Percentiles rank a stretch among this genome's conserved stretches.
phyloP scores from a whole-genome alignment of 805 yeast species.

The Zygosaccharomyces rouxii region DNA sequence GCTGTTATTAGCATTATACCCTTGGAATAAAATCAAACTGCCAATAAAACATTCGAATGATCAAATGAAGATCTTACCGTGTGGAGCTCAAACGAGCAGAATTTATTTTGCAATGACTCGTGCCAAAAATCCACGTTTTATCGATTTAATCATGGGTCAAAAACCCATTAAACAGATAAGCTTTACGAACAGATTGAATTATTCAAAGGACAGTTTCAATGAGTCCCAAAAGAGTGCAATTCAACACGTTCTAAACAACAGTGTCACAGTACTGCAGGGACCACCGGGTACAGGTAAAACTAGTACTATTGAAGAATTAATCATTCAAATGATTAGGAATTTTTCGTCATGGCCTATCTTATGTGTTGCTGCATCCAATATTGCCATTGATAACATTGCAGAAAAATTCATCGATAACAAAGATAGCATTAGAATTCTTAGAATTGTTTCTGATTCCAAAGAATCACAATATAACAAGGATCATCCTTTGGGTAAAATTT shows the following conservation, averaged over 20 bases:
- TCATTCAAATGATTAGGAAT: slow-evolving; percentile 51
- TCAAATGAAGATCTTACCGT: slow-evolving; percentile 47
- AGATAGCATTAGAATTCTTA: slow-evolving; percentile 44
- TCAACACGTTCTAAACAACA: slow-evolving; percentile 48
- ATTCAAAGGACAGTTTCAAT: slow-evolving; percentile 47
- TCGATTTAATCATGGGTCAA: slow-evolving; percentile 51
- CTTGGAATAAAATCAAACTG: slow-evolving; percentile 53
- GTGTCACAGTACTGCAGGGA: slow-evolving; percentile 61
- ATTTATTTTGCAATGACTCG: slow-evolving; percentile 63
- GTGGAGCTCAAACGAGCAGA: slow-evolving; percentile 58
- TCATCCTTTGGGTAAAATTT: slow-evolving; percentile 56
- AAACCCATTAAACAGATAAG: slow-evolving; percentile 51
- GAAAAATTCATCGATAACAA: slow-evolving; percentile 55
- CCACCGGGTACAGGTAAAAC: slow-evolving; percentile 86
- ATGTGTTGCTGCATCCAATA: slow-evolving; percentile 72
- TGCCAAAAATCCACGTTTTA: slow-evolving; percentile 48
- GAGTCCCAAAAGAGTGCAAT: slow-evolving; percentile 55
- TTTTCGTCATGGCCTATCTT: slow-evolving; percentile 57
- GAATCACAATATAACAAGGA: slow-evolving; percentile 54
- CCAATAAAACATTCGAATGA: slow-evolving; percentile 41
- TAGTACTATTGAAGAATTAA: slow-evolving; percentile 60
- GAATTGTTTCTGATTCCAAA: slow-evolving; percentile 57
- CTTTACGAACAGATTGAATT: slow-evolving; percentile 51
- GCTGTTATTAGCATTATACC: slow-evolving; percentile 48
- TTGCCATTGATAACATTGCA: slow-evolving; percentile 73